Base-by-base conservation (phyloP, 352 stramenopile genomes). In the Globisporangium cystogenes region DNA sequence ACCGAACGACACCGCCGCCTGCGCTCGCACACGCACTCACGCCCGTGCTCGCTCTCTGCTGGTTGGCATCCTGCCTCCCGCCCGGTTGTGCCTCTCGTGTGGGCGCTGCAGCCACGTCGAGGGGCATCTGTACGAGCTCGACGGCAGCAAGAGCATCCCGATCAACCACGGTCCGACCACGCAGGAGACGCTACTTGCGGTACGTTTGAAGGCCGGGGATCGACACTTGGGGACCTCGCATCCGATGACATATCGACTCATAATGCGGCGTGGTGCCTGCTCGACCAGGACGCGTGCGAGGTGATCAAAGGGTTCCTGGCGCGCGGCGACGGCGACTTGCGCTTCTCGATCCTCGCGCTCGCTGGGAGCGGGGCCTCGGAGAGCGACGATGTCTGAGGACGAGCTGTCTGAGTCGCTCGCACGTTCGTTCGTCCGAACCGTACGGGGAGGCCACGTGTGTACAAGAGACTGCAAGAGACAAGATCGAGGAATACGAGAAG, bases 321-420 rank as follows among this genome's bases (percentile, higher is more conserved):
- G 52, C 76, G 87, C 18, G 93, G 98, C 71, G 86, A 95, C 57
- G 85, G 79, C 55, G 93, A 98, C 70, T 72, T 98, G 57, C 78
- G 93, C 55, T 98, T 98, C 70, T 98, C 92, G 49, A 98, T 98
- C 52, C 67, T 98, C n/a, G 91, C 91, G 21, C 72, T 98, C 29
- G 82, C 89, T 2, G 26, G 26, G 40, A 93, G 92, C 57, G 80
- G 82, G 7, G 62, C 57, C 7, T n/a, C n/a, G n/a, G 54, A 72
- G 15, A 76, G 68, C 31, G 37, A 56, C 18, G 27, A 23, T n/a
- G n/a, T n/a, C 18, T 39, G 33, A 39, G 14, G 11, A 39, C 11
- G 6, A 18, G 14, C n/a, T n/a, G n/a, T n/a, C n/a, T n/a, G n/a
- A n/a, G n/a, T n/a, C n/a, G n/a, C n/a, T n/a, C n/a, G n/a, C n/a